Evolutionary conservation across 129 eudicot genomes (phyloP), one percentile per base, ranked within the genome.

Genomic region (Rutidosis leptorrhynchoides): DNA sequence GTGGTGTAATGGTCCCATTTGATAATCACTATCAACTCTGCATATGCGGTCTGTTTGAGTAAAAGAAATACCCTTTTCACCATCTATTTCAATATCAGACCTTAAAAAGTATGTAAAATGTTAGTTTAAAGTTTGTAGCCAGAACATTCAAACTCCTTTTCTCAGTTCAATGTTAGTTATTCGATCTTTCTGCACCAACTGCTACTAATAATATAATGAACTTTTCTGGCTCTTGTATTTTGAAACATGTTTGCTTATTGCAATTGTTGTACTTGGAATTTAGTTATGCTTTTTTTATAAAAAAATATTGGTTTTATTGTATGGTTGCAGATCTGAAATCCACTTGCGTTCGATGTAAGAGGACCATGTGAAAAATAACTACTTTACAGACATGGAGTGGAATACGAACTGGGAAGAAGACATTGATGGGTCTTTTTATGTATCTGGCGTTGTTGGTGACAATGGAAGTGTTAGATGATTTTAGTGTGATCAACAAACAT

Each of bases 361-460:
- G 23, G 54, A 48, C 54, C 25, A 22, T 6, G 26, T 21, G 26
- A 54, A 54, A 42, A 27, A 67, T 58, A 72, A 56, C 57, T 69
- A 21, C 9, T 72, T 53, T 75, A 68, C 67, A 58, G 67, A 65
- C 64, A 85, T 87, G 94, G 97, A 91, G 67, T 82, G 88, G 89
- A 82, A 77, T 72, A 40, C 84, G 20, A 90, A 83, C 73, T 91
- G 97, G 96, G 98, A 64, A 52, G 70, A 67, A 16, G 75, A 80
- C 46, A 69, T 79, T 8, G 88, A 83, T 75, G 77, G 70, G 19
- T 87, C 95, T 24, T 85, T 83, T 74, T 78, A 87, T 76, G 54
- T 86, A 27, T 88, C n/a, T n/a, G n/a, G n/a, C n/a, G n/a, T n/a
- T n/a, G n/a, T n/a, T n/a, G n/a, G n/a, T n/a, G n/a, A n/a, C n/a